Base-by-base conservation (phyloP, 106 monocot genomes). In the Triglochin maritima region DNA sequence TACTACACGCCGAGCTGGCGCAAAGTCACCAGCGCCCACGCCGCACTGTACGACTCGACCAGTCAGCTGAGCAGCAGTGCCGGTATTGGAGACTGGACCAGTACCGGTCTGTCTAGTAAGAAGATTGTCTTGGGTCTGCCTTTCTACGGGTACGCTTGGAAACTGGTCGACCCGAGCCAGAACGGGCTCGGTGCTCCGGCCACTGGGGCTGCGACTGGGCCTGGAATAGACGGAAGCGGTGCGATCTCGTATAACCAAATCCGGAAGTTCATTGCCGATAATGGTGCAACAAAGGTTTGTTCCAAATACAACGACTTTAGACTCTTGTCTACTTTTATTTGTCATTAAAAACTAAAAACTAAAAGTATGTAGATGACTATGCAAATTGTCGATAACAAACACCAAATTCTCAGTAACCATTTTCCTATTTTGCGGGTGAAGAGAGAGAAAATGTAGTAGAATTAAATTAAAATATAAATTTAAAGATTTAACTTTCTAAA, bases 171-270 rank as follows among this genome's bases (percentile, higher is more conserved):
- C 9, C 29, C 69, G 7, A 43, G 4, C 17, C 9, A 56, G 1
- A 42, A 76, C 56, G 76, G 76, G 2, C 17, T 76, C 2, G 76
- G 76, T 4, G 69, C 76, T 9, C 44, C 69, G 41, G 76, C 76
- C 3, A 49, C 11, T 8, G 69, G 56, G 41, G 14, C 44, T 44
- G 68, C 68, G n/a, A 42, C 56, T 6, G 64, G 69, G 0, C 11
- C 52, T 0, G 68, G 75, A 10, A 74, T 74, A 8, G 68, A n/a
- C 9, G 4, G 3, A 4, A 63, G 60, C 16, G 76, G 76, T 9
- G 9, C 56, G 6, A 63, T 76, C 6, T 6, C 47, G 5, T 76
- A 63, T 60, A 63, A 12, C 4, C 4, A 62, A 2, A 69, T 76
- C 15, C 47, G 56, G 42, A 43, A n/a, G 5, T 76, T 69, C 47